phyloP scores from a whole-genome alignment of 2,329 filamentous ascomycete species.

The Colletotrichum viniferum region DNA sequence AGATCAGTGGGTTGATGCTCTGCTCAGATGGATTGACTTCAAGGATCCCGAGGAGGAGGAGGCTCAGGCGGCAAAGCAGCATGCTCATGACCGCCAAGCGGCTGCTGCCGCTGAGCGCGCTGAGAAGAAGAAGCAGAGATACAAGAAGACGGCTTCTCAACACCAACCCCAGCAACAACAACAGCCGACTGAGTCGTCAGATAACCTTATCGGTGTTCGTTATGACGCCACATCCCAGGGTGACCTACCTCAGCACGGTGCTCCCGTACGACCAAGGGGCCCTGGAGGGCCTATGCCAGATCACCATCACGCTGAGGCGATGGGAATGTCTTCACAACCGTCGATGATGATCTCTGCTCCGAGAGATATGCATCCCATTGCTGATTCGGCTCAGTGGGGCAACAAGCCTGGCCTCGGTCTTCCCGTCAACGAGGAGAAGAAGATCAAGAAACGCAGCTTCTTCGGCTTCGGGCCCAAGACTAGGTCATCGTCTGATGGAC shows the following conservation, averaged over 20 bases:
- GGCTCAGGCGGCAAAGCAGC: conserved; percentile 31
- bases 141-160: conserved; percentile 34
- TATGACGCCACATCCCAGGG: conserved; percentile 62
- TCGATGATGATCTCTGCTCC: conserved; percentile 77
- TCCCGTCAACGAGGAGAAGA: conserved; percentile 72
- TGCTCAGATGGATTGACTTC: conserved; percentile 88
- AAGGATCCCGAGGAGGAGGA: conserved; percentile 65
- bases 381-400: conserved; percentile 85
- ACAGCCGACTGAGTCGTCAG: conserved; percentile 37
- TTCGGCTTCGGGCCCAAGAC: conserved; percentile 70
- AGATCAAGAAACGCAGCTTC: conserved; percentile 79
- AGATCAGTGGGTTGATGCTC: conserved; percentile 89
- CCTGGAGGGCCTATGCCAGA: conserved; percentile 35
- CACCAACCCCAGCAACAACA: conserved; percentile 23
- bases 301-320: conserved; percentile 27
- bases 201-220: conserved; percentile 60
- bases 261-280: conserved; percentile 41
- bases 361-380: conserved; percentile 82
- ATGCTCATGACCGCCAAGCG: conserved; percentile 43
- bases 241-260: conserved; percentile 48
- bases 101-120: conserved; percentile 30
- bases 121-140: conserved; percentile 33
- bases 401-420: conserved; percentile 66
- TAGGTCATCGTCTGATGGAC: conserved; percentile 61
- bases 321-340: conserved; percentile 42